Base-by-base conservation (phyloP, 129 eudicot species). In the Chrysanthemum lavandulifolium region DNA sequence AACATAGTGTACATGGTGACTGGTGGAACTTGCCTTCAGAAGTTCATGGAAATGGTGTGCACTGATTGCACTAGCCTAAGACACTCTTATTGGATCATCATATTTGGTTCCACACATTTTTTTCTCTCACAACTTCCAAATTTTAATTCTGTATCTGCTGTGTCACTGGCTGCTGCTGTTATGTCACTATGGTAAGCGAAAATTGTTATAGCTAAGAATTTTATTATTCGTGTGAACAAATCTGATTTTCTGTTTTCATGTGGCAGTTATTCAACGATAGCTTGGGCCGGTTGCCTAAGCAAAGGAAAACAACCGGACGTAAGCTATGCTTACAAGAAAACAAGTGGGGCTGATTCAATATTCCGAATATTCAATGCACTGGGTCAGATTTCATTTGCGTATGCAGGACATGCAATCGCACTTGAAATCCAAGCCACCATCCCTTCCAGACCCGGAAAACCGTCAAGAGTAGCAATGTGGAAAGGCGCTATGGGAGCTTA, bases 341-440 rank as follows among this genome's bases (percentile, higher is more conserved):
- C 90, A 6, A 87, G 96, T 19, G 75, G 77, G 1, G 84, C 86
- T 0, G 98, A 94, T 53, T 68, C 71, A 6, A 65, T 84, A 69
- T 89, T 94, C 36, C 79, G 97, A 52, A 82, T 94, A 9, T 90
- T 94, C 73, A 94, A 87, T 13, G 97, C 98, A 10, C 53, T 94
- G 69, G 98, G 98, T 12, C 92, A 90, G 74, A 85, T 94, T 33
- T 81, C 97, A 10, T 86, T 85, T 71, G 98, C 98, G 6, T 94
- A 85, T 59, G 97, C 98, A 0, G 98, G 98, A 6, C 98, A 94
- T 61, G 96, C 97, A 2, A 96, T 94, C 59, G 86, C 83, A 2
- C 87, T 94, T 2, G 98, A 94, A 71, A 94, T 94, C 72, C 98
- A 94, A 80, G 97, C 98, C 50, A 94, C 96, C 1, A 87, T 94